These are phyloP conservation scores for Litsea cubeba DNA, from an alignment of 164 flowering plant genomes.

Conservation along the genomic window DNA sequence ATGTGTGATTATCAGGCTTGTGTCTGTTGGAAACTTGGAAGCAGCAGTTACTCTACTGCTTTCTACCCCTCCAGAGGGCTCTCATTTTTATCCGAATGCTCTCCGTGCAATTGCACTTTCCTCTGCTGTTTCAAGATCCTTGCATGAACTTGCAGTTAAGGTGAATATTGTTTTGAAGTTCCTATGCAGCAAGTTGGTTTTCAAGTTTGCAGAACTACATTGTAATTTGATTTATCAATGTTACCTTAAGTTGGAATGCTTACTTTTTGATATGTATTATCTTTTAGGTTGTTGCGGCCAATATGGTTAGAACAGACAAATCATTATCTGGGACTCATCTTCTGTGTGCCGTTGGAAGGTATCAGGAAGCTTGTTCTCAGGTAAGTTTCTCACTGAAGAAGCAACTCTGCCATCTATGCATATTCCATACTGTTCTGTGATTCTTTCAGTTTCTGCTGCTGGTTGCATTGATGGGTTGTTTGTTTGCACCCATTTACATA, in stretches of 20 bases:
- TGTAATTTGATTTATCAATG: not conserved
- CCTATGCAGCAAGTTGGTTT: not conserved
- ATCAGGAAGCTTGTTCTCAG: constrained; percentile 99
- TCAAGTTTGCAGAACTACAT: not conserved
- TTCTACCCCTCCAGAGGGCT: constrained; percentile 83
- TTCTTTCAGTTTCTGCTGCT: too few species aligned
- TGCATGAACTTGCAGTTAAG: constrained; percentile 96
- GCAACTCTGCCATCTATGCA: not conserved
- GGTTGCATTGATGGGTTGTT: too few species aligned
- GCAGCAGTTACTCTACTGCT: constrained; percentile 93
- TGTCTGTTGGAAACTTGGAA: constrained; percentile 89
- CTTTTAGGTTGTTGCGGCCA: constrained; percentile 94
- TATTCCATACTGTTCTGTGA: too few species aligned
- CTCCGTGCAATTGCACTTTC: constrained; percentile 98
- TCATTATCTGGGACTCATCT: constrained; percentile 92
- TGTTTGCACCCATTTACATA: too few species aligned
- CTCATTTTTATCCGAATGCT: constrained; percentile 86
- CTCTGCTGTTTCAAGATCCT: constrained; percentile 92
- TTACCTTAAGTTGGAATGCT: not conserved
- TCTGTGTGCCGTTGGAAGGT: constrained; percentile 96
- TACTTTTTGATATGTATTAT: constrained; percentile 1
- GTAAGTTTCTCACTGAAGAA: constrained; percentile 28
- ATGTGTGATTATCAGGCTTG: constrained; percentile 57
- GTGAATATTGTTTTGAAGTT: constrained; percentile 25
- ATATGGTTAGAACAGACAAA: constrained; percentile 93